Evolutionary conservation across 2,329 filamentous ascomycete genomes (phyloP).

Genomic region (Fusarium stilboides): DNA sequence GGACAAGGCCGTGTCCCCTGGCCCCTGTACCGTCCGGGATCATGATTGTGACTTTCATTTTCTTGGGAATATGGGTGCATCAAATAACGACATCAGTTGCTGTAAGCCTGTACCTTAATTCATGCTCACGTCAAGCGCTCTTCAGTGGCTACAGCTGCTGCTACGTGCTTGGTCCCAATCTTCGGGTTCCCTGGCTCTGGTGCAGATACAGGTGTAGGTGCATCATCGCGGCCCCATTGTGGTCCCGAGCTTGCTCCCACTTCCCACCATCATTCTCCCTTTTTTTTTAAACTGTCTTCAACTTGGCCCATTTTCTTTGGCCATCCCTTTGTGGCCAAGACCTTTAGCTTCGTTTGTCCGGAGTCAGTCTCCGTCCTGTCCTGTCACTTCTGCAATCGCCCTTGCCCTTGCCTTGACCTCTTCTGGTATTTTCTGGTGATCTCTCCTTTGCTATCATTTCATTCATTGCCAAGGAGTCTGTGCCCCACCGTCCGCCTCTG

Average conservation of each 20-base stretch:
- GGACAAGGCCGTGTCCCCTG: conserved; percentile 25
- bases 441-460: conserved; percentile 25
- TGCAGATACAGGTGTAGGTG: too few species aligned
- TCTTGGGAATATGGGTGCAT: conserved; percentile 21
- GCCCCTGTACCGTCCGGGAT: conserved; percentile 18
- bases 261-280: conserved; percentile 13
- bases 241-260: conserved; percentile 27
- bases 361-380: conserved; percentile 24
- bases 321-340: conserved; percentile 27
- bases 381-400: conserved; percentile 12
- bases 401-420: conserved; percentile 13
- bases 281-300: conserved; percentile 9
- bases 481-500: conserved; percentile 45
- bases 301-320: conserved; percentile 10
- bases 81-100: conserved; percentile 24
- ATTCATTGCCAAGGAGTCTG: conserved; percentile 23
- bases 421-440: conserved; percentile 22
- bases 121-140: not conserved
- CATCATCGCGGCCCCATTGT: conserved; percentile 23
- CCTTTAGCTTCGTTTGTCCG: conserved; percentile 16
- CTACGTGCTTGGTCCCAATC: not conserved
- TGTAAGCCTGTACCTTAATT: not conserved
- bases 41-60: conserved; percentile 12
- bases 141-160: not conserved
- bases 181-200: conserved; percentile 4